These are phyloP conservation scores for Lyophyllum atratum DNA, from an alignment of 768 basidiomycete genomes.

Conservation along the genomic window DNA sequence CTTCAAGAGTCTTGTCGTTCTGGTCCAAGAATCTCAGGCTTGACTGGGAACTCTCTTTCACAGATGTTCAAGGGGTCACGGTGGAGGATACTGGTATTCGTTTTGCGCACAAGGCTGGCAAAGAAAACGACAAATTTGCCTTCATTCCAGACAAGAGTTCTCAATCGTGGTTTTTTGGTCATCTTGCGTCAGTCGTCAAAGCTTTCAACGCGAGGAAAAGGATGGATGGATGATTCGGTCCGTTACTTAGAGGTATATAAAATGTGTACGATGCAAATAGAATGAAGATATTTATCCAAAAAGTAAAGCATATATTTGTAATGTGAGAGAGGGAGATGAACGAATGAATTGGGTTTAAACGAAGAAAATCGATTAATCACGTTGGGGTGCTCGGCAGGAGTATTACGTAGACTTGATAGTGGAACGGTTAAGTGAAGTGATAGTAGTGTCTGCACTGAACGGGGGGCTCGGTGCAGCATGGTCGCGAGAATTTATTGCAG, in stretches of 20 bases:
- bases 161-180: slow-evolving; percentile 80
- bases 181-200: slow-evolving; percentile 76
- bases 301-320: background rate
- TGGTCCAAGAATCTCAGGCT: slow-evolving; percentile 83
- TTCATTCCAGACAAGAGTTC: slow-evolving; percentile 74
- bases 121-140: slow-evolving; percentile 74
- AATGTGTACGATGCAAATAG: slow-evolving; percentile 19
- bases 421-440: slow-evolving; percentile 19
- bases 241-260: slow-evolving; percentile 15
- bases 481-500: slow-evolving; percentile 30
- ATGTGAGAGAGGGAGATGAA: too few relatives aligned
- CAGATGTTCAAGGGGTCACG: slow-evolving; percentile 82
- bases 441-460: slow-evolving; percentile 42
- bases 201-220: slow-evolving; percentile 71
- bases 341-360: slow-evolving; percentile 1
- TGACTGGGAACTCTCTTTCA: slow-evolving; percentile 91
- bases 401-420: slow-evolving; percentile 8
- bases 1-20: slow-evolving; percentile 77
- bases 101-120: slow-evolving; percentile 78
- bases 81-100: slow-evolving; percentile 91
- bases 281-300: slow-evolving; percentile 14
- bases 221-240: slow-evolving; percentile 52
- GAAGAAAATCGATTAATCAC: slow-evolving; percentile 1
- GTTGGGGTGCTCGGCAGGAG: too few relatives aligned
- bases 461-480: slow-evolving; percentile 34